Percentiles rank a stretch among this genome's conserved stretches.
These are phyloP conservation scores for Boletus eberwhitei DNA, from an alignment of 768 basidiomycete species.

Conservation along the genomic window DNA sequence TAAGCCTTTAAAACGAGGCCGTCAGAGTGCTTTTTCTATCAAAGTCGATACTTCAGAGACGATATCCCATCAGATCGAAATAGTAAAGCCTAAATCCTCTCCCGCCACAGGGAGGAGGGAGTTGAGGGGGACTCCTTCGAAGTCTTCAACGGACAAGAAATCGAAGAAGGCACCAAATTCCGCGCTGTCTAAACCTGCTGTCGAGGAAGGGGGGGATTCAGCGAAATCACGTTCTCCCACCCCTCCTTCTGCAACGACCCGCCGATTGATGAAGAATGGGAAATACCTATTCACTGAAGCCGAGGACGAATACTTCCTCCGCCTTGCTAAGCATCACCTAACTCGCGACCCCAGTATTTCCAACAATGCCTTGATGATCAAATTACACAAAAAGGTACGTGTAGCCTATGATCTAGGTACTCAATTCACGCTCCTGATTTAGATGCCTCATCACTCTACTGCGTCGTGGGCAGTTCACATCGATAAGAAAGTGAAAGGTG, in stretches of 20 bases:
- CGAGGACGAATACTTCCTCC: slow-evolving; percentile 48
- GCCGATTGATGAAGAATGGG: slow-evolving; percentile 24
- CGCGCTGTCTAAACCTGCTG: neutral
- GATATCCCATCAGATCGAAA: neutral
- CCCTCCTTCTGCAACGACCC: slow-evolving; percentile 40
- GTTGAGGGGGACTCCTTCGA: slow-evolving; percentile 5
- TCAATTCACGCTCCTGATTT: neutral
- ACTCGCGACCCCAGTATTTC: slow-evolving; percentile 47
- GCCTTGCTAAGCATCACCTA: slow-evolving; percentile 45
- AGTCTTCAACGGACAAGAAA: slow-evolving; percentile 5
- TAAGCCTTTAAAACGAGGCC: slow-evolving; percentile 25
- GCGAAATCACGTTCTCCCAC: slow-evolving; percentile 36
- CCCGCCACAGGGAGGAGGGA: slow-evolving; percentile 1
- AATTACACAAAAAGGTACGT: slow-evolving; percentile 46
- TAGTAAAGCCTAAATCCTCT: slow-evolving; percentile 6
- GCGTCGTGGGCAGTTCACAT: slow-evolving; percentile 51
- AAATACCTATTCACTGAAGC: slow-evolving; percentile 46
- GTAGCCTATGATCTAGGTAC: neutral
- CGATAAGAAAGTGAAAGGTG: slow-evolving; percentile 27
- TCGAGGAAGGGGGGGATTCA: slow-evolving; percentile 1
- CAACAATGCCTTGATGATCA: slow-evolving; percentile 34
- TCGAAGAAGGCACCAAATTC: slow-evolving; percentile 2
- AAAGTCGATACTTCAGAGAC: slow-evolving; percentile 12
- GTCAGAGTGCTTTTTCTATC: slow-evolving; percentile 14
- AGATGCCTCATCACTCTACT: slow-evolving; percentile 61